A percentile compares a stretch with the other conserved stretches of the same genome.
Conservation (phyloP, 1,284 basidiomycete species). For the Apiotrichum domesticum region DNA sequence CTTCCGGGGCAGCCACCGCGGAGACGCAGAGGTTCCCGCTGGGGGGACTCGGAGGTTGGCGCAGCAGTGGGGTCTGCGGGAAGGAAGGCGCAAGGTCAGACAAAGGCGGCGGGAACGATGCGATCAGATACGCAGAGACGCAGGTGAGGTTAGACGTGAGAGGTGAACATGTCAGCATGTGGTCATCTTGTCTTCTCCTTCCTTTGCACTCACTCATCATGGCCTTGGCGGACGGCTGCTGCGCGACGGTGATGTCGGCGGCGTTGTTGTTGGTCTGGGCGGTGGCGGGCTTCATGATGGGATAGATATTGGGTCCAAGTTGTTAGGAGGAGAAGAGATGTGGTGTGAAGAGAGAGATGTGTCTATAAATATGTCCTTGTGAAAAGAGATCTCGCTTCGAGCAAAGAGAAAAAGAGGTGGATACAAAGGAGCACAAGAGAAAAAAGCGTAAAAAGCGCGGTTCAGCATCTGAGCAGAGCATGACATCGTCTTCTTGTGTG, state of each 20-base stretch:
- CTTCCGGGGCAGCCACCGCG: slow-evolving; percentile 44
- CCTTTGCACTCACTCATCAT: slow-evolving; percentile 29
- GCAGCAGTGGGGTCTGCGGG: not conserved
- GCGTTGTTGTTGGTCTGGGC: not conserved
- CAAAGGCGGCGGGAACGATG: not conserved
- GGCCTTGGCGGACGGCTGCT: slow-evolving; percentile 27
- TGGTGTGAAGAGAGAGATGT: too few relatives aligned
- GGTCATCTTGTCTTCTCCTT: too few relatives aligned
- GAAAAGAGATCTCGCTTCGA: not conserved
- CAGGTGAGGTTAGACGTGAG: not conserved
- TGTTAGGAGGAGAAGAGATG: not conserved
- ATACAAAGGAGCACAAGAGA: too few relatives aligned
- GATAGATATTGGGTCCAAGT: not conserved
- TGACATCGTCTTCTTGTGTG: too few relatives aligned
- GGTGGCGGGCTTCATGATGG: not conserved
- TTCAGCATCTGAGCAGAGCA: too few relatives aligned
- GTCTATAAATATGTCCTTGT: not conserved
- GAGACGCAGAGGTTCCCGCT: slow-evolving; percentile 30
- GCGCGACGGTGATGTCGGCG: slow-evolving; percentile 18
- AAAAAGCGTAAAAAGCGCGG: too few relatives aligned
- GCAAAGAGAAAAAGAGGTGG: too few relatives aligned
- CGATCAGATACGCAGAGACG: not conserved
- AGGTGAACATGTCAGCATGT: not conserved
- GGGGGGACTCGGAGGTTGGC: slow-evolving; percentile 9
- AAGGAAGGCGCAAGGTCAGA: not conserved